phyloP scores from a whole-genome alignment of 2,329 filamentous ascomycete genomes.

The Phoma sp. region DNA sequence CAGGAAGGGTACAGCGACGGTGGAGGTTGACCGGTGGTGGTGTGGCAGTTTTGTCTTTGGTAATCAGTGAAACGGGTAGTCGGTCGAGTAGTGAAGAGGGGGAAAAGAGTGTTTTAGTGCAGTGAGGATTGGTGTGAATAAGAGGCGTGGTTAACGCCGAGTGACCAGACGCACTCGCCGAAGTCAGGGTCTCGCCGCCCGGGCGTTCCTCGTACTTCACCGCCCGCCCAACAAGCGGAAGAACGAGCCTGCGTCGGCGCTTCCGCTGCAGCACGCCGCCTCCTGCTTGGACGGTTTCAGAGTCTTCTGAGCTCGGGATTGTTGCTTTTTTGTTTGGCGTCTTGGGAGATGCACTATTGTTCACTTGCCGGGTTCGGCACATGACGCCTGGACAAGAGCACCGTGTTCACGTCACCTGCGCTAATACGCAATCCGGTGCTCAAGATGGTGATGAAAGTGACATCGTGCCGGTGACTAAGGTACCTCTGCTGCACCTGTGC shows the following conservation, averaged over 20 bases:
- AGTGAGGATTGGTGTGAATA: conserved; percentile 11
- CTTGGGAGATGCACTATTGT: not conserved
- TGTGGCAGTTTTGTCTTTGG: not conserved
- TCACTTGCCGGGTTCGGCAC: conserved; percentile 14
- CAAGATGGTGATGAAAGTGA: conserved; percentile 1
- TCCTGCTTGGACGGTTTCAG: conserved; percentile 4
- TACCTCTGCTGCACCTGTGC: too few species aligned
- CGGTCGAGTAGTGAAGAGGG: conserved; percentile 16
- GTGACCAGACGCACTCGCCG: conserved; percentile 33
- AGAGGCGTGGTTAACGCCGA: conserved; percentile 14
- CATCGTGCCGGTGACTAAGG: conserved; percentile 1
- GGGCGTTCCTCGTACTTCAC: conserved; percentile 28
- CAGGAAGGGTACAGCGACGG: conserved; percentile 15
- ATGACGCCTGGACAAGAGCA: conserved; percentile 9
- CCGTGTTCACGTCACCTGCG: conserved; percentile 19
- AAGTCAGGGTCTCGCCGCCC: conserved; percentile 24
- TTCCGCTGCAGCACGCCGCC: conserved; percentile 10
- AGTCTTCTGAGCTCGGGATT: conserved; percentile 7
- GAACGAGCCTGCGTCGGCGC: conserved; percentile 7
- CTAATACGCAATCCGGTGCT: conserved; percentile 9
- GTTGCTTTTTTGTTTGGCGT: conserved; percentile 3
- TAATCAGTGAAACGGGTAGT: conserved; percentile 15
- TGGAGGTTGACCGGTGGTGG: not conserved
- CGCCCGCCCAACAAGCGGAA: conserved; percentile 16
- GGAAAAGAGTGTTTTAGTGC: conserved; percentile 13